Conservation (phyloP, 768 basidiomycete genomes). For the Clavaria fumosa region DNA sequence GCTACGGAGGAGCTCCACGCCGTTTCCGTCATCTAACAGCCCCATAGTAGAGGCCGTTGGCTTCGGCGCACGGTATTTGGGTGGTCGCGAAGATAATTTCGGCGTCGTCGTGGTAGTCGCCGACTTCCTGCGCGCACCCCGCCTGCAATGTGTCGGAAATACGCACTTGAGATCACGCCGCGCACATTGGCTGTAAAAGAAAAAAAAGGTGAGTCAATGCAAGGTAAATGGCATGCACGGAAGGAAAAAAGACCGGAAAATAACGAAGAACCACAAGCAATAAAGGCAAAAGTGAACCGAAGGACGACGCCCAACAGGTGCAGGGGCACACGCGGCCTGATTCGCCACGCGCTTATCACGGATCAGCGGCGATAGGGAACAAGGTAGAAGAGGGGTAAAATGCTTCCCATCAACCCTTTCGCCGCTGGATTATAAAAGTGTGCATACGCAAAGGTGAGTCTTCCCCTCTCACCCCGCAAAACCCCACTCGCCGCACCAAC, state of each 20-base stretch:
- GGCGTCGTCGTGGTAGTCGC: constrained; percentile 8
- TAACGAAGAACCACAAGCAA: not conserved
- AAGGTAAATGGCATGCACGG: no score
- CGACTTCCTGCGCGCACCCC: constrained; percentile 51
- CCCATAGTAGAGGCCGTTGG: no score
- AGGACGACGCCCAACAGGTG: no score
- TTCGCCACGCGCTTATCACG: no score
- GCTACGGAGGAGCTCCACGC: no score
- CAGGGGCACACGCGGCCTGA: no score
- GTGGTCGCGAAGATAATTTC: constrained; percentile 11
- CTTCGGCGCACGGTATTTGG: constrained; percentile 13
- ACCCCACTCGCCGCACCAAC: constrained; percentile 4
- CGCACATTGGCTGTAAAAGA: constrained; percentile 44
- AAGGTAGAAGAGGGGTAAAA: no score
- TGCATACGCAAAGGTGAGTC: no score
- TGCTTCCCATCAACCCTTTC: no score
- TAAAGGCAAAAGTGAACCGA: not conserved
- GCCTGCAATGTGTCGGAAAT: constrained; percentile 53
- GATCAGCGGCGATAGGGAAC: no score
- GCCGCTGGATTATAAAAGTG: no score
- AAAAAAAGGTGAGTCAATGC: constrained; percentile 2
- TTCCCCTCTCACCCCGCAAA: not conserved
- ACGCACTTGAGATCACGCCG: constrained; percentile 55
- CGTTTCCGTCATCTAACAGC: no score
- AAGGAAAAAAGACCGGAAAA: not conserved